phyloP scores from a whole-genome alignment of 2,329 filamentous ascomycete species.

The Aschersonia sp. region DNA sequence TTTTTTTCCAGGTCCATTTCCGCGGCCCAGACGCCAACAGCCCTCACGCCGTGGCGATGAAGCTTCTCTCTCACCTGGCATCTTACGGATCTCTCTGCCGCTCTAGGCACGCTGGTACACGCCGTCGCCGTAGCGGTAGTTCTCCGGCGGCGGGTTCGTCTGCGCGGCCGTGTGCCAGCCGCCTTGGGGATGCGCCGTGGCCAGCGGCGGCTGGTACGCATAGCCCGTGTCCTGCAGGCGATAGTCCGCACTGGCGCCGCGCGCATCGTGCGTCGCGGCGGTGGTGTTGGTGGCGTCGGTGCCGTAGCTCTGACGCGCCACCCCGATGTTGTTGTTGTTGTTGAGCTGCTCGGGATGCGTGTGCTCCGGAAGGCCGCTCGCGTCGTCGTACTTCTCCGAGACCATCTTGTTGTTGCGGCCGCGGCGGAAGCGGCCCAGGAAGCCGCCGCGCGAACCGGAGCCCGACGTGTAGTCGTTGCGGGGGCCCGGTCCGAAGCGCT shows the following conservation, averaged over 20 bases:
- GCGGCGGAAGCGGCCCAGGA: constrained; percentile 20
- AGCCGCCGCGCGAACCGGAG: constrained; percentile 16
- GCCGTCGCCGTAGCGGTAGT: constrained; percentile 22
- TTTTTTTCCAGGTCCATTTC: too few relatives aligned
- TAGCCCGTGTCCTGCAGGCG: constrained; percentile 15
- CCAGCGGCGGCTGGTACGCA: constrained; percentile 4
- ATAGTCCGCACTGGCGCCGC: constrained; percentile 12
- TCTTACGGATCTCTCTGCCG: too few relatives aligned
- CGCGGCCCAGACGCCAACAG: too few relatives aligned
- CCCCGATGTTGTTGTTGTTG: constrained; percentile 7
- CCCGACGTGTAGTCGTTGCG: constrained; percentile 45
- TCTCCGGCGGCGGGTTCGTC: constrained; percentile 6
- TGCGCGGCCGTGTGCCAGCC: constrained; percentile 1
- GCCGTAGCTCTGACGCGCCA: constrained; percentile 23
- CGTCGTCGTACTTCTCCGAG: constrained; percentile 7
- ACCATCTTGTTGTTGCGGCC: constrained; percentile 8
- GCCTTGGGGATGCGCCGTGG: neutral
- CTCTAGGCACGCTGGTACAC: constrained; percentile 17
- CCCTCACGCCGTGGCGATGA: too few relatives aligned
- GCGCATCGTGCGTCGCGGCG: constrained; percentile 14
- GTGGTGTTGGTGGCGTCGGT: constrained; percentile 23
- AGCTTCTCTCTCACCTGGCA: too few relatives aligned
- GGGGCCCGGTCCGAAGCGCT: constrained; percentile 45
- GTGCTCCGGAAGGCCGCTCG: constrained; percentile 22
- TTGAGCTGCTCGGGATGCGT: constrained; percentile 24